Base-by-base conservation (phyloP, 768 basidiomycete genomes). In the Rhodotorula babjevae region DNA sequence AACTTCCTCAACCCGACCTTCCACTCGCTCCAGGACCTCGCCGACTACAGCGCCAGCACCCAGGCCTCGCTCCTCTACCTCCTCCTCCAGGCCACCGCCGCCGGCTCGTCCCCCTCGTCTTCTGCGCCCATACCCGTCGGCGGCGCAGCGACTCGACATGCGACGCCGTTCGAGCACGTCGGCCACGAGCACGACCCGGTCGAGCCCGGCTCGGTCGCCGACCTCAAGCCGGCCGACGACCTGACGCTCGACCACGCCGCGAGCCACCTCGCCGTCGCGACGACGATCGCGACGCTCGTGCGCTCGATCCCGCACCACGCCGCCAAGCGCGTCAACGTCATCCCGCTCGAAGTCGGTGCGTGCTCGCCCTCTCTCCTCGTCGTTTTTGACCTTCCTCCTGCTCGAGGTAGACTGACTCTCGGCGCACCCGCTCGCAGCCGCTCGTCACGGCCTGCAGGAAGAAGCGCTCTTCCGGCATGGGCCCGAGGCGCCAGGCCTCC, bases 1-100 rank as follows among this genome's bases (percentile, higher is more conserved):
- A 65, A 78, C 53, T 71, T 78, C 52, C 68, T 73, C 19, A 71
- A 71, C 44, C 70, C 77, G 5, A 65, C 74, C n/a, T 78, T 74
- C 66, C 49, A 36, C 21, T 61, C 65, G 11, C 67, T 78, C 12
- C 67, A 68, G 36, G 72, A 74, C 53, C 65, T 78, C 29, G 73
- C 75, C 40, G 69, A 76, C 49, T 78, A 78, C 63, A 65, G 63
- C 46, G 47, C 71, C 10, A 71, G 71, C 0, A 76, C 74, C 16
- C 74, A 76, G 44, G 71, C 71, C 2, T 72, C 71, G 2, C 58
- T 76, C 2, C 62, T 76, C 0, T 76, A 76, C 62, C 65, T 76
- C 36, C 71, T 72, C 2, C 61, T 76, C 6, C 74, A 76, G 46
- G 71, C 68, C 36, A 68, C 66, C 8, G 68, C 66, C 0, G 65